Conservation (phyloP, 345 rosid genomes). For the Syzygium aromaticum region DNA sequence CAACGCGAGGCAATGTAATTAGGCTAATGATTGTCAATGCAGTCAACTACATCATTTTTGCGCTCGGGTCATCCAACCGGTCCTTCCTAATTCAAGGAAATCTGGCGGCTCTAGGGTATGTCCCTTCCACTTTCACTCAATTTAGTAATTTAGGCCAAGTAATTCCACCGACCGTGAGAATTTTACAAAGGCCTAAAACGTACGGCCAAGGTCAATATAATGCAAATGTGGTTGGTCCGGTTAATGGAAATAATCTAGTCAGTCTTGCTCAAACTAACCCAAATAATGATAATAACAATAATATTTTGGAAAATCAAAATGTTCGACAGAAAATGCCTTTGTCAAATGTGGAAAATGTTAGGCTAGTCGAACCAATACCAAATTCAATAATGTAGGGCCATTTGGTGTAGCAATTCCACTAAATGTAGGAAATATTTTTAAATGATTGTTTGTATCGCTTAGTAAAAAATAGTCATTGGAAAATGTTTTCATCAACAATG, state of each 20-base stretch:
- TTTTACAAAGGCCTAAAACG: not conserved
- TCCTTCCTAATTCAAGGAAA: not conserved
- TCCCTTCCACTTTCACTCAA: not conserved
- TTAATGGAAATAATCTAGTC: not conserved
- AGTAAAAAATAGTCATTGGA: not conserved
- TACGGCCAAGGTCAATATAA: not conserved
- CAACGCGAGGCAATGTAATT: not conserved
- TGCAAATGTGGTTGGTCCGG: not conserved
- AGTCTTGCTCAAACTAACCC: not conserved
- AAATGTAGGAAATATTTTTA: not conserved
- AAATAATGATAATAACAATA: not conserved
- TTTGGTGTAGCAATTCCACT: not conserved
- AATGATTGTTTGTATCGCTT: not conserved
- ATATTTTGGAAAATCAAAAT: not conserved
- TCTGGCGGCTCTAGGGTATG: not conserved
- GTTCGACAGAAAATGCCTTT: not conserved
- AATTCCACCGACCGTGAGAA: not conserved
- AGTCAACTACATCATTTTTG: not conserved
- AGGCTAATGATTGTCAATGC: not conserved
- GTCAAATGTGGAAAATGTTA: not conserved
- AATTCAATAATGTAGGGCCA: not conserved
- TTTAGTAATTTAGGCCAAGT: not conserved
- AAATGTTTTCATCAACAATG: not conserved
- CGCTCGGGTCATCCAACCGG: not conserved
- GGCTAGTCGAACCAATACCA: not conserved